Evolutionary conservation across 1,284 basidiomycete species (phyloP).

Genomic region (Cystobasidiaceae sp.): DNA sequence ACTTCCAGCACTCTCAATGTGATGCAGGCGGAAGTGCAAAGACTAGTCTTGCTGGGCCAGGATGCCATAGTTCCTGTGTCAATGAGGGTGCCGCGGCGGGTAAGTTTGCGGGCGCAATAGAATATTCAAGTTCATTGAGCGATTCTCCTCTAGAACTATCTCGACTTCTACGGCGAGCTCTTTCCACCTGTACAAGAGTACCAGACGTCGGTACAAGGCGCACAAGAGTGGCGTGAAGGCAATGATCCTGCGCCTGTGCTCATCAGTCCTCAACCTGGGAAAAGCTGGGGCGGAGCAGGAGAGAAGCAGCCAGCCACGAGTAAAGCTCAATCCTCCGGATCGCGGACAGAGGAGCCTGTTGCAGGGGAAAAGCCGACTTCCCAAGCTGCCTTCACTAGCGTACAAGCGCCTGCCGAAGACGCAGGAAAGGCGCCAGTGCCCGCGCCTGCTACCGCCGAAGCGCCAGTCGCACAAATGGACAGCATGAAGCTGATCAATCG

Average conservation of each 20-base stretch:
- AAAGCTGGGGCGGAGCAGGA: constrained; percentile 5
- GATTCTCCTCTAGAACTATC: constrained; percentile 47
- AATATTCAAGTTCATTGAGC: too few species aligned
- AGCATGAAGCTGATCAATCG: too few species aligned
- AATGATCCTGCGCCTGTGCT: constrained; percentile 33
- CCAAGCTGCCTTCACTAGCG: too few species aligned
- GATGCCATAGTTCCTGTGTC: constrained; percentile 48
- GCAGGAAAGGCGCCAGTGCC: too few species aligned
- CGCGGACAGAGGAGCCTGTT: too few species aligned
- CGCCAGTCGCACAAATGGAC: too few species aligned
- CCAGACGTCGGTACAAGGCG: constrained; percentile 45
- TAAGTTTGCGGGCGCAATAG: neutral
- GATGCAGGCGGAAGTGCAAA: constrained; percentile 50
- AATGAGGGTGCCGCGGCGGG: constrained; percentile 48
- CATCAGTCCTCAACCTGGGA: constrained; percentile 14
- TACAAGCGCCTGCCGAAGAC: too few species aligned
- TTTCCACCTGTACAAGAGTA: constrained; percentile 43
- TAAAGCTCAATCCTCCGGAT: too few species aligned
- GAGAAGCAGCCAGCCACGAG: too few species aligned
- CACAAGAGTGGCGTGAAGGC: constrained; percentile 46
- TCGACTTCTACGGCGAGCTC: constrained; percentile 51
- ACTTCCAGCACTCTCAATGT: constrained; percentile 46
- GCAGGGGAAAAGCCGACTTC: too few species aligned
- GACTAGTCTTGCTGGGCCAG: constrained; percentile 47
- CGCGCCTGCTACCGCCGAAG: too few species aligned